Conservation (phyloP, 208 protist species). For the Lotmaria passim region DNA sequence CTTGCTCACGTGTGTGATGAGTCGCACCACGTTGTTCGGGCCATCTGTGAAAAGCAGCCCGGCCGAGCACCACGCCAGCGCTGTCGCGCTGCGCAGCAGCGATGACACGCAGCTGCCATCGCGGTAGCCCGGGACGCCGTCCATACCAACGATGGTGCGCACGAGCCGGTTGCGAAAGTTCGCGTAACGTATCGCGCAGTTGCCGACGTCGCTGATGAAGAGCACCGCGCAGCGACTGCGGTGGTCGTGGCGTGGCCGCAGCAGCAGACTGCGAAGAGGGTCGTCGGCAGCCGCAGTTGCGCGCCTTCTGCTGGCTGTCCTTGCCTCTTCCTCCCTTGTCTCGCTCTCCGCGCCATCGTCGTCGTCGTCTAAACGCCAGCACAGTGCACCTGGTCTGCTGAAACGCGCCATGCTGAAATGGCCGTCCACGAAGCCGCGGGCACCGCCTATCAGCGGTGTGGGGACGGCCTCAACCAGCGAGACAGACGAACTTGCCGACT, state of each 20-base stretch:
- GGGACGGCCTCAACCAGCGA: conserved; percentile 28
- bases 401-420: conserved; percentile 74
- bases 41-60: conserved; percentile 76
- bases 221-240: conserved; percentile 41
- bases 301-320: no score
- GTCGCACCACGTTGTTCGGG: conserved; percentile 63
- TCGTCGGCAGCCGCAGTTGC: neutral
- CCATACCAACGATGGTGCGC: conserved; percentile 72
- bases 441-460: conserved; percentile 50
- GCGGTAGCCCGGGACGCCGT: conserved; percentile 76
- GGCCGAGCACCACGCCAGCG: conserved; percentile 59
- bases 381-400: conserved; percentile 61
- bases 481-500: conserved; percentile 24
- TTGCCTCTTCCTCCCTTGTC: neutral
- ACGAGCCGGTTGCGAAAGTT: conserved; percentile 68
- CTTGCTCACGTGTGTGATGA: conserved; percentile 53
- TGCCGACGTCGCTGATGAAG: conserved; percentile 84
- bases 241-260: no score
- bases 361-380: conserved; percentile 60
- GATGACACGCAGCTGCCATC: conserved; percentile 65
- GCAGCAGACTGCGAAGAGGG: conserved; percentile 4
- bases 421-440: conserved; percentile 71
- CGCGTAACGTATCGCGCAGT: conserved; percentile 73
- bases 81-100: conserved; percentile 52
- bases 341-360: conserved; percentile 6